Base-by-base conservation (phyloP, 352 stramenopile species). In the Phytophthora syringae region DNA sequence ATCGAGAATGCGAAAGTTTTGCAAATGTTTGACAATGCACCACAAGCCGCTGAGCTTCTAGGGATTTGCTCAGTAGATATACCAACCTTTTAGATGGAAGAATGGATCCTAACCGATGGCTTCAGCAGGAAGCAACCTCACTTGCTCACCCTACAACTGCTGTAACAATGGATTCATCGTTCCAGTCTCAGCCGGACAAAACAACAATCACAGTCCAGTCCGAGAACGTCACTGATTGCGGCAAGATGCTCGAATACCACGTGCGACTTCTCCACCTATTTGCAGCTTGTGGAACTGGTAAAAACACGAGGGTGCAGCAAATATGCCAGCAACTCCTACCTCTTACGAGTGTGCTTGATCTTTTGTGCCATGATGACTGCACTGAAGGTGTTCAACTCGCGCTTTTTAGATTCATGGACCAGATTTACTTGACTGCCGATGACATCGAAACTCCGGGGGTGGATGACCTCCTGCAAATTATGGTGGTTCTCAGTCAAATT, bases 281-380 rank as follows among this genome's bases (percentile, higher is more conserved):
- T 44, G 80, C 81, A 27, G 79, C 76, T 16, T 89, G 82, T 44
- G 84, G 78, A 1, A 76, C 67, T 0, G 82, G 82, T 3, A 88
- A 86, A 60, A 90, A 89, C 30, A 84, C 74, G 7, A 74, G 74
- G 12, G 79, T 77, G 5, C 82, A 90, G 60, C 78, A 89, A 48
- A 88, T 89, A 25, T 90, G 82, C 18, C 82, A 90, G 61, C 79
- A 90, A 53, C 77, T 89, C 28, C 36, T 89, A 18, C 72, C 82
- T 4, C 54, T 90, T n/a, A 42, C 45, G 11, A 80, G 64, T 40
- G 59, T 83, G 10, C 44, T 86, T 28, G 65, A 84, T 34, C 36
- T 90, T 32, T 25, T 89, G 16, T 47, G 45, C 12, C 60, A 84
- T 30, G 28, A 27, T 0, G 28, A 84, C 3, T 87, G 79, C 52